Conservation (phyloP, 1,284 basidiomycete genomes). For the Anthracocystis setariae region DNA sequence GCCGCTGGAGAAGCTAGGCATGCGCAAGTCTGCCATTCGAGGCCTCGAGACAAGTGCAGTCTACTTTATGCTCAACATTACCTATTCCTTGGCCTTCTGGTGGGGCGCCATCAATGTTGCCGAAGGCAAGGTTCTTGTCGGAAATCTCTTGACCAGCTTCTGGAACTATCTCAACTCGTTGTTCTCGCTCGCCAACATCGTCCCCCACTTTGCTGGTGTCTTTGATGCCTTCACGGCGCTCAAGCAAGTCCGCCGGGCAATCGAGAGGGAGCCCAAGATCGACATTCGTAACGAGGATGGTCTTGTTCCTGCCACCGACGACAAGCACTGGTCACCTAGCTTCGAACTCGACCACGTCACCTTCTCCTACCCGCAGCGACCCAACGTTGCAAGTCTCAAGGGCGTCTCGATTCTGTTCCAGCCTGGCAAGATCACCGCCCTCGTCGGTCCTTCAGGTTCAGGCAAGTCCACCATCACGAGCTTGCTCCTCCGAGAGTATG, state of each 20-base stretch:
- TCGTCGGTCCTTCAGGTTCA: conserved; percentile 66
- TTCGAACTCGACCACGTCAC: conserved; percentile 59
- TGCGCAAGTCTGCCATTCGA: conserved; percentile 60
- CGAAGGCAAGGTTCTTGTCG: conserved; percentile 46
- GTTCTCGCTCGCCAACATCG: conserved; percentile 63
- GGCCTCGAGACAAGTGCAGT: conserved; percentile 53
- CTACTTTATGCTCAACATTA: conserved; percentile 55
- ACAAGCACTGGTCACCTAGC: conserved; percentile 41
- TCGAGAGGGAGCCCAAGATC: conserved; percentile 62
- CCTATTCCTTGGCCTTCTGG: conserved; percentile 60
- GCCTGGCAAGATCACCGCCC: conserved; percentile 64
- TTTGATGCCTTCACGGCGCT: conserved; percentile 56
- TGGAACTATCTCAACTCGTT: conserved; percentile 63
- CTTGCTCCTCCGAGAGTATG: conserved; percentile 69
- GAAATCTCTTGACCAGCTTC: conserved; percentile 57
- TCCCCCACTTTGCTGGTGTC: conserved; percentile 61
- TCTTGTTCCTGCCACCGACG: conserved; percentile 16
- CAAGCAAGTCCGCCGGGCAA: conserved; percentile 52
- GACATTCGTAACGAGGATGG: conserved; percentile 58
- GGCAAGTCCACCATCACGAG: conserved; percentile 69
- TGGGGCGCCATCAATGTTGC: conserved; percentile 56
- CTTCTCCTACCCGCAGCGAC: conserved; percentile 62
- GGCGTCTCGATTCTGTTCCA: conserved; percentile 54
- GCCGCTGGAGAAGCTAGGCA: conserved; percentile 64
- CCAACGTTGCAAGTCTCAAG: conserved; percentile 52